Evolutionary conservation across 1,284 basidiomycete genomes (phyloP), one percentile per base, ranked within the genome.

Genomic region (Termitomyces sp.): DNA sequence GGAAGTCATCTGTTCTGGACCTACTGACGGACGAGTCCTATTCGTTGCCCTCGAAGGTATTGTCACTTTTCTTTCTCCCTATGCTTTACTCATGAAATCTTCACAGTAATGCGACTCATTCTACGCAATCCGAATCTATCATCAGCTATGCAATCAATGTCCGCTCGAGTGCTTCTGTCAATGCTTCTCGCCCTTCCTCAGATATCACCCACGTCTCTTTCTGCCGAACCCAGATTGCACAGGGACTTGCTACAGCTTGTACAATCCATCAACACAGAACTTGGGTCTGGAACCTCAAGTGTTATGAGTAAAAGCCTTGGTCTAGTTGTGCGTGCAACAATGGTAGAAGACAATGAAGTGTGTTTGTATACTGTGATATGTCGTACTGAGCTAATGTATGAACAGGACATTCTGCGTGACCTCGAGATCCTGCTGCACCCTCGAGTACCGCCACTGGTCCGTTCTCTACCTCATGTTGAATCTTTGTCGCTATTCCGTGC

Each of bases 341-440:
- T 66, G 33, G 58, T 56, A 26, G 63, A 57, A 40, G 53, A 60
- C 34, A 63, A 63, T 50, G 64, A 65, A 59, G 75, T 70, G 61
- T 54, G 61, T 66, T 50, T 26, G 10, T 42, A 30, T 28, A 24
- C 45, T 38, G 13, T 41, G 43, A 40, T 38, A 39, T 38, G 1
- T 19, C 39, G 17, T 40, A 43, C 28, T 31, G n/a, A 53, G 30
- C 17, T 58, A 47, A 48, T 48, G 50, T 36, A n/a, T 40, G 15
- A 43, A n/a, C 34, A 64, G 62, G 52, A 52, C 46, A 54, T 64
- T 26, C 67, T 75, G 44, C 71, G 73, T 24, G 70, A 77, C 50
- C 61, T 87, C 49, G 86, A 90, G 54, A 72, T 86, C 12, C 71
- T 90, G 15, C 67, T 93, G 13, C 86, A 92, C 56, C 87, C 90